Base-by-base conservation (phyloP, 306 rosid genomes). In the Lotus japonicus region DNA sequence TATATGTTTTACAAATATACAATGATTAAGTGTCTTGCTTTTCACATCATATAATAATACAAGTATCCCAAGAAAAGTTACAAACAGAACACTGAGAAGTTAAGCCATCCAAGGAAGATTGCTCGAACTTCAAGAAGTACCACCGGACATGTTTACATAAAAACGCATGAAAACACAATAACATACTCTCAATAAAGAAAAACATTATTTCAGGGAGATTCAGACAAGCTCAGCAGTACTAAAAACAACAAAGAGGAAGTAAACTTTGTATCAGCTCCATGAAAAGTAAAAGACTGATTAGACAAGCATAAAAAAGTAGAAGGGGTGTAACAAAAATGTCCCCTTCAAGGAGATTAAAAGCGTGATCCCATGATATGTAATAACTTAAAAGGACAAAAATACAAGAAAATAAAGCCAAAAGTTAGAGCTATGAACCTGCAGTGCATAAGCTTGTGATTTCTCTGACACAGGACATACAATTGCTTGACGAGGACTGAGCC, bases 401-500 rank as follows among this genome's bases (percentile, higher is more conserved):
- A 46, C 33, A 8, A 56, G 19, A 57, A 48, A 46, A 50, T 16
- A 65, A 53, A 53, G 59, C 17, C 56, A 38, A 39, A 41, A 67
- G 35, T 73, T 33, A 56, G 18, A 52, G 64, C 2, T 33, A 56
- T 56, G 39, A 82, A 89, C 95, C 98, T 79, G 45, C 10, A 81
- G 55, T 12, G 97, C 96, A 46, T 89, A 92, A 15, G 91, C 57
- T 75, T 88, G 87, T 67, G 97, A 89, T 75, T 89, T 90, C 74
- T 88, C 95, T 0, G 98, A 89, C 75, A 92, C 95, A 0, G 97
- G 95, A 82, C 98, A 92, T 46, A 92, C 84, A 84, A 92, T 88
- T 1, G 95, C 90, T 80, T 92, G 98, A 52, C 96, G 98, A 56
- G 98, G 97, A 84, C 97, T 92, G 56, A 92, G 97, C 97, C 98